These are phyloP conservation scores for Colletotrichum salicis DNA, from an alignment of 2,329 filamentous ascomycete genomes.

Conservation along the genomic window DNA sequence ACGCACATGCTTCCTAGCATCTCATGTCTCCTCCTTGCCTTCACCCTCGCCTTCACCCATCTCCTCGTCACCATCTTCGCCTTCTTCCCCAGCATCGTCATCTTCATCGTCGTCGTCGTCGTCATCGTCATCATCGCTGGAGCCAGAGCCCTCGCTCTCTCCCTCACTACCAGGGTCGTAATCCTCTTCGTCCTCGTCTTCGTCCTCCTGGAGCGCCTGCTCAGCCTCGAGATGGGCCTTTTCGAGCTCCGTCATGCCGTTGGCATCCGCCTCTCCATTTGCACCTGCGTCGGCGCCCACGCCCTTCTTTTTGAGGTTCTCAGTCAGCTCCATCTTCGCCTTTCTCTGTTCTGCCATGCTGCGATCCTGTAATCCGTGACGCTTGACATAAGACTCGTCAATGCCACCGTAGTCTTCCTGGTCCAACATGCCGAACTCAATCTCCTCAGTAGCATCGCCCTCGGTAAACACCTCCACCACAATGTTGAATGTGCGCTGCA, in stretches of 20 bases:
- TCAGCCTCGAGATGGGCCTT: constrained; percentile 62
- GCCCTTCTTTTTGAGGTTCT: constrained; percentile 65
- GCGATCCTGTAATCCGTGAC: constrained; percentile 70
- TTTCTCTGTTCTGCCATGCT: constrained; percentile 76
- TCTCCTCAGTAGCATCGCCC: constrained; percentile 64
- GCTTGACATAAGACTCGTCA: constrained; percentile 69
- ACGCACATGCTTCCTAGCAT: background rate
- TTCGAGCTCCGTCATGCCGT: constrained; percentile 60
- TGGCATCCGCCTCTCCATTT: constrained; percentile 47
- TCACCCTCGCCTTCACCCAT: constrained; percentile 22
- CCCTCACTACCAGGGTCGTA: constrained; percentile 72
- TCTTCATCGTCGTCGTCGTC: constrained; percentile 59
- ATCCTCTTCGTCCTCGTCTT: constrained; percentile 73
- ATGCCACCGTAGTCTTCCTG: constrained; percentile 75
- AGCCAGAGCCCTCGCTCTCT: constrained; percentile 68
- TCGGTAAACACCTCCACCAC: constrained; percentile 68
- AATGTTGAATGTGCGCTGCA: constrained; percentile 76
- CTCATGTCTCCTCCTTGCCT: background rate
- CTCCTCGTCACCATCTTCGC: constrained; percentile 43
- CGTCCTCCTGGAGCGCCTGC: constrained; percentile 66
- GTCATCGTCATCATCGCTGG: constrained; percentile 63
- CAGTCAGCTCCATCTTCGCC: constrained; percentile 70
- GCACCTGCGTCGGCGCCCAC: constrained; percentile 50
- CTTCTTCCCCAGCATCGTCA: constrained; percentile 50
- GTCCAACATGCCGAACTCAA: constrained; percentile 77